These are phyloP conservation scores for Kwoniella sp. DNA, from an alignment of 768 basidiomycete species.

Conservation along the genomic window DNA sequence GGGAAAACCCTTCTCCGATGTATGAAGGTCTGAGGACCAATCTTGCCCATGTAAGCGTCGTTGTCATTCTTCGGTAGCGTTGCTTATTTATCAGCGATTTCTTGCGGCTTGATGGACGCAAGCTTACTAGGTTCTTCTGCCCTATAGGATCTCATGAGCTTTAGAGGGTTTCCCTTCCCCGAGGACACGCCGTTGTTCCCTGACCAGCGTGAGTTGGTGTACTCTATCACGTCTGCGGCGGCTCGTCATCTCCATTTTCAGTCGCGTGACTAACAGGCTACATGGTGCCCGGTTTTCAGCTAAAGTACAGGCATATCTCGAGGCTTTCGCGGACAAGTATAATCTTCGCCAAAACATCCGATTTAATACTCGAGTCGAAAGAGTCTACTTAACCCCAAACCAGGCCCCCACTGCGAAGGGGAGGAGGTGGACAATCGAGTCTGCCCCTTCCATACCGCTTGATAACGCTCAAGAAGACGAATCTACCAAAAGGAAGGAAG, in stretches of 20 bases:
- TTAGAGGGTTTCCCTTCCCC: conserved; percentile 38
- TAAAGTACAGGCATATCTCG: conserved; percentile 68
- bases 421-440: conserved; percentile 37
- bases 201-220: conserved; percentile 31
- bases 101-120: background rate
- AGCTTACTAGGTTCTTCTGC: background rate
- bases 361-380: conserved; percentile 64
- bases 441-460: background rate
- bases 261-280: background rate
- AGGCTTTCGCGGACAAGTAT: conserved; percentile 67
- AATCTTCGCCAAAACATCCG: conserved; percentile 65
- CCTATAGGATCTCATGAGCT: conserved; percentile 50
- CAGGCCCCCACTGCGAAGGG: background rate
- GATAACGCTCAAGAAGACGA: background rate
- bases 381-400: conserved; percentile 28
- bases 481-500: conserved; percentile 15
- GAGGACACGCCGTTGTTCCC: conserved; percentile 38
- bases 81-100: background rate
- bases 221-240: background rate
- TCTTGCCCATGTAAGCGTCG: conserved; percentile 45
- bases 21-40: conserved; percentile 51
- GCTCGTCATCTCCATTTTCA: background rate
- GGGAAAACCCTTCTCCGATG: conserved; percentile 47
- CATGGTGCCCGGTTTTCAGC: conserved; percentile 1
- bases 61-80: too few relatives aligned